phyloP scores from a whole-genome alignment of 345 rosid species.

The Turritis glabra region DNA sequence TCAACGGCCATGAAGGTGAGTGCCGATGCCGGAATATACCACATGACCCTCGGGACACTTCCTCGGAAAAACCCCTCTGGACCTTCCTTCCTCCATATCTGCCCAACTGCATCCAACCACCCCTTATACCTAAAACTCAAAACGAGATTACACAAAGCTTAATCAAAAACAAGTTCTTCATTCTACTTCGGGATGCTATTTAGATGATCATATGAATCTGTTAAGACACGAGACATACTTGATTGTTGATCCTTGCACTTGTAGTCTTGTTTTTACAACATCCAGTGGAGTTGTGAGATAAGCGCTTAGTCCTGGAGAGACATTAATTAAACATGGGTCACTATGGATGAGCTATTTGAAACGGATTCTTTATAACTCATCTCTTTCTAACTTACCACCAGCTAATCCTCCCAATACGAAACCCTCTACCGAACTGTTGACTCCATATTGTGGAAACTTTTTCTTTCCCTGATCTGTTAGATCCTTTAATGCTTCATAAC shows the following conservation, averaged over 20 bases:
- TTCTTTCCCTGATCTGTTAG: slow-evolving; percentile 56
- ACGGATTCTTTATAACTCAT: slow-evolving; percentile 7
- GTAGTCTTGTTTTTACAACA: slow-evolving; percentile 88
- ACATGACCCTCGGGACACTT: slow-evolving; percentile 85
- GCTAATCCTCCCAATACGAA: slow-evolving; percentile 89
- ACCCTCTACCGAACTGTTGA: slow-evolving; percentile 69
- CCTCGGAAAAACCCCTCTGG: slow-evolving; percentile 76
- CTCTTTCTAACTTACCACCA: slow-evolving; percentile 65
- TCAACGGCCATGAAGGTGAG: slow-evolving; percentile 98
- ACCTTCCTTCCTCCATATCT: slow-evolving; percentile 76
- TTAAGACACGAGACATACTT: slow-evolving; percentile 47
- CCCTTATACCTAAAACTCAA: slow-evolving; percentile 65
- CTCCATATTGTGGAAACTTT: slow-evolving; percentile 47
- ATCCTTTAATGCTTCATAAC: slow-evolving; percentile 80
- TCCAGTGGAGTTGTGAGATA: slow-evolving; percentile 90
- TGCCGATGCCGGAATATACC: slow-evolving; percentile 97
- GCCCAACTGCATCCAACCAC: slow-evolving; percentile 71
- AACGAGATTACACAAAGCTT: neutral
- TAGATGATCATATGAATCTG: slow-evolving; percentile 3
- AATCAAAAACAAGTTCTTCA: neutral
- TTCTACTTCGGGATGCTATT: neutral
- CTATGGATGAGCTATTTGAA: neutral
- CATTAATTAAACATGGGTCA: neutral
- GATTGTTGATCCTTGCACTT: slow-evolving; percentile 79
- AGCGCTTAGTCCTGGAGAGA: slow-evolving; percentile 73